Base-by-base conservation (phyloP, 306 rosid genomes). In the Vigna reflexopilosa region DNA sequence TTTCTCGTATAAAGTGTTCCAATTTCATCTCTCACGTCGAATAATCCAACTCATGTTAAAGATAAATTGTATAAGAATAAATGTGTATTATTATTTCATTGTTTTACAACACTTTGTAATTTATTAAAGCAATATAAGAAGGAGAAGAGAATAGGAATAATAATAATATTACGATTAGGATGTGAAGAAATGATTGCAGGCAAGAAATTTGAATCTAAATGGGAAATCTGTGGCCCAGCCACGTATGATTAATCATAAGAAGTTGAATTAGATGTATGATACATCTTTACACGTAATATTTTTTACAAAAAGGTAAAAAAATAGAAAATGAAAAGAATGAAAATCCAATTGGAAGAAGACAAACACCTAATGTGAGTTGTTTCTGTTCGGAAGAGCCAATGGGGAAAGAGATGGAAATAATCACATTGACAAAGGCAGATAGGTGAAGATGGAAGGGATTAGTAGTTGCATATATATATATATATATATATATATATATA, bases 401-500 rank as follows among this genome's bases (percentile, higher is more conserved):
- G 45, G 24, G 14, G 54, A 24, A 68, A 68, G 56, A 45, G 1
- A 24, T 2, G 24, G 1, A 52, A 59, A 17, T 48, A 7, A 47
- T 30, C 3, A 40, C 49, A 62, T 62, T 62, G 15, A 52, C 64
- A 74, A 19, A 17, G 13, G 16, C 38, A 58, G 15, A 13, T 3
- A 45, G 15, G 15, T 45, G 50, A 16, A 45, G 16, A 63, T 32
- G 10, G 97, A 92, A 30, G 97, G 86, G 45, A 45, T 45, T 12
- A 45, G 50, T 45, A 0, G 50, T 4, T 3, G 32, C 32, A 30
- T 30, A 30, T 3, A 30, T 28, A 28, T 28, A 28, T 22, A 22
- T 22, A 22, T 22, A 20, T 20, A 20, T 20, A n/a, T n/a, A n/a
- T n/a, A n/a, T n/a, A n/a, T n/a, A n/a, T n/a, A n/a, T n/a, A n/a